phyloP scores from a whole-genome alignment of 208 protist genomes.

The Naegleria fowleri region DNA sequence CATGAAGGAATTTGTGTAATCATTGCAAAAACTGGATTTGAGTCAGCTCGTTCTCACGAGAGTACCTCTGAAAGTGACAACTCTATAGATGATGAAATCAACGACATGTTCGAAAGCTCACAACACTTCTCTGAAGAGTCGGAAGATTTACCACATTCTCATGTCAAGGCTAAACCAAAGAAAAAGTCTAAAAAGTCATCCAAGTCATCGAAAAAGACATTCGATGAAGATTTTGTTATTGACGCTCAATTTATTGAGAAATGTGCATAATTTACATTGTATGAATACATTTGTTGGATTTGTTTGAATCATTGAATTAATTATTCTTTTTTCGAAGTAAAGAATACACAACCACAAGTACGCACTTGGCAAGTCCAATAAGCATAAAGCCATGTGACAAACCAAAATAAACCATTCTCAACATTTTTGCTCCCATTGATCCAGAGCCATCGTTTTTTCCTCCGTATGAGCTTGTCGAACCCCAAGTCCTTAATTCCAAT shows the following conservation, averaged over 20 bases:
- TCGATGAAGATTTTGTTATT: background rate
- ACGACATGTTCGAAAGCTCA: background rate
- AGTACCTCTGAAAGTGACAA: background rate
- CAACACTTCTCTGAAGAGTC: no score
- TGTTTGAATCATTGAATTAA: no score
- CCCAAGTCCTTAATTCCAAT: background rate
- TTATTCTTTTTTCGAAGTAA: background rate
- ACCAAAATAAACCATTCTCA: background rate
- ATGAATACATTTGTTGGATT: no score
- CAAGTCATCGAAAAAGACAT: background rate
- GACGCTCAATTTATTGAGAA: background rate
- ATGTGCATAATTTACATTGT: background rate
- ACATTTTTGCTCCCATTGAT: background rate
- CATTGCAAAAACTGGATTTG: background rate
- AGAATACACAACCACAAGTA: background rate
- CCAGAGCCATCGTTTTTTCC: background rate
- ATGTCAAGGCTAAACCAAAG: no score
- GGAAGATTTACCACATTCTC: no score
- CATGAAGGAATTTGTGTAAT: background rate
- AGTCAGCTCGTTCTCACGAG: background rate
- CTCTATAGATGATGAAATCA: background rate
- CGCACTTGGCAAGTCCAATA: background rate
- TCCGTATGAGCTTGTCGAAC: background rate
- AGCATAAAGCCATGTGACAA: background rate
- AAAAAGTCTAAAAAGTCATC: background rate